These are phyloP conservation scores for Stachybotrys echinatus DNA, from an alignment of 2,329 filamentous ascomycete species.

Conservation along the genomic window DNA sequence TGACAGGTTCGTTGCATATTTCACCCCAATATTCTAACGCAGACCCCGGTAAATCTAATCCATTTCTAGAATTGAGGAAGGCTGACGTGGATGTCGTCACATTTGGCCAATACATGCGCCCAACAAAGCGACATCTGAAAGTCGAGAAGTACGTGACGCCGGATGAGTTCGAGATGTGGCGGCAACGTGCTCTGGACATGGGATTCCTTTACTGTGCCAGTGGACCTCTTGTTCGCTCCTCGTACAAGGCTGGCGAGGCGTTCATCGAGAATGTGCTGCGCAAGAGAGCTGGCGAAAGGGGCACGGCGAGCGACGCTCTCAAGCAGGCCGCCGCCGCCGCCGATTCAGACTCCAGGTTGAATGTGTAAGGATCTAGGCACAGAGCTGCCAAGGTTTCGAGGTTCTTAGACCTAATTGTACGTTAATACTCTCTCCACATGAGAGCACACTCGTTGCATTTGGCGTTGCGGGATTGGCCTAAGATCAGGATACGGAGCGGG, in stretches of 20 bases:
- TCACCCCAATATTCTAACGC: slow-evolving; percentile 1
- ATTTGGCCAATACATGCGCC: slow-evolving; percentile 99
- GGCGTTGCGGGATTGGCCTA: background rate
- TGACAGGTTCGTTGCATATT: slow-evolving; percentile 49
- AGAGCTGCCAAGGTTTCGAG: too few relatives aligned
- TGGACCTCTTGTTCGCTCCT: slow-evolving; percentile 86
- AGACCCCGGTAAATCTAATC: background rate
- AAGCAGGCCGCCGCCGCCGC: slow-evolving; percentile 34
- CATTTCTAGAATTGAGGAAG: slow-evolving; percentile 62
- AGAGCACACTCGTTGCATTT: too few relatives aligned
- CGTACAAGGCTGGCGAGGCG: slow-evolving; percentile 95
- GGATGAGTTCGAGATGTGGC: slow-evolving; percentile 87
- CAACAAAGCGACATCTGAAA: slow-evolving; percentile 95
- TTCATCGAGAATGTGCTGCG: slow-evolving; percentile 98
- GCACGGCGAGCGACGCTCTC: slow-evolving; percentile 24
- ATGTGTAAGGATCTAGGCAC: slow-evolving; percentile 9
- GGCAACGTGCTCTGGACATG: slow-evolving; percentile 82
- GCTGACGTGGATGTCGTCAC: slow-evolving; percentile 89
- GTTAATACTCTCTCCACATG: background rate
- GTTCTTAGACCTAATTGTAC: too few relatives aligned
- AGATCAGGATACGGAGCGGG: background rate
- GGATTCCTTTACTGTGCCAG: slow-evolving; percentile 96
- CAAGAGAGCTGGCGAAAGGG: slow-evolving; percentile 58
- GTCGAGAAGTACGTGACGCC: slow-evolving; percentile 94
- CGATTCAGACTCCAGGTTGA: slow-evolving; percentile 22